phyloP scores from a whole-genome alignment of 2,329 filamentous ascomycete species.

The Byssochlamys sp. region DNA sequence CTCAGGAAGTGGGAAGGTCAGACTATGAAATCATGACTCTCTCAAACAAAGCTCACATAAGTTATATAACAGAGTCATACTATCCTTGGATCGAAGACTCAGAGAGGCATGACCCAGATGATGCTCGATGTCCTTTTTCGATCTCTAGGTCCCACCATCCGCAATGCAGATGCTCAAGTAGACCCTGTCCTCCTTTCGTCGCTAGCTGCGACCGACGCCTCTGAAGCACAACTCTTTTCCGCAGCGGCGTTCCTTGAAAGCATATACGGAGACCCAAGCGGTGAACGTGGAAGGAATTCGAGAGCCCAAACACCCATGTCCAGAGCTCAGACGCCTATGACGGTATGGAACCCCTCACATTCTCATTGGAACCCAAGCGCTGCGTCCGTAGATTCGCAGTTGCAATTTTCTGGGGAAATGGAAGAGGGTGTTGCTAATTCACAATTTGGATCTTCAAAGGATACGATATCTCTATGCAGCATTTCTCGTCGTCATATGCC shows the following conservation, averaged over 20 bases:
- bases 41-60: conserved; percentile 4
- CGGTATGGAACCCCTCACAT: conserved; percentile 32
- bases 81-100: conserved; percentile 75
- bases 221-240: conserved; percentile 67
- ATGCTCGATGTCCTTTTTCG: conserved; percentile 81
- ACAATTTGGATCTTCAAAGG: conserved; percentile 39
- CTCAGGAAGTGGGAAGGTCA: conserved; percentile 89
- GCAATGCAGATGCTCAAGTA: conserved; percentile 45
- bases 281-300: conserved; percentile 51
- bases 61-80: conserved; percentile 67
- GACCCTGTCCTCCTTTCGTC: conserved; percentile 60
- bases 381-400: conserved; percentile 1
- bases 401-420: conserved; percentile 5
- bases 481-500: conserved; percentile 51
- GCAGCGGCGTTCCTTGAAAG: conserved; percentile 70
- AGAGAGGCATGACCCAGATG: conserved; percentile 85
- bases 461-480: conserved; percentile 48
- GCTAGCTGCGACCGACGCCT: conserved; percentile 64
- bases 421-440: conserved; percentile 28
- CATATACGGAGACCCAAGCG: conserved; percentile 58
- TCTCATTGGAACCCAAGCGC: conserved; percentile 12
- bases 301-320: conserved; percentile 60
- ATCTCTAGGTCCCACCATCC: conserved; percentile 63
- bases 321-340: conserved; percentile 35
- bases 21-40: neutral